phyloP scores from a whole-genome alignment of 2,329 filamentous ascomycete genomes.

The Pseudogymnoascus destructans region DNA sequence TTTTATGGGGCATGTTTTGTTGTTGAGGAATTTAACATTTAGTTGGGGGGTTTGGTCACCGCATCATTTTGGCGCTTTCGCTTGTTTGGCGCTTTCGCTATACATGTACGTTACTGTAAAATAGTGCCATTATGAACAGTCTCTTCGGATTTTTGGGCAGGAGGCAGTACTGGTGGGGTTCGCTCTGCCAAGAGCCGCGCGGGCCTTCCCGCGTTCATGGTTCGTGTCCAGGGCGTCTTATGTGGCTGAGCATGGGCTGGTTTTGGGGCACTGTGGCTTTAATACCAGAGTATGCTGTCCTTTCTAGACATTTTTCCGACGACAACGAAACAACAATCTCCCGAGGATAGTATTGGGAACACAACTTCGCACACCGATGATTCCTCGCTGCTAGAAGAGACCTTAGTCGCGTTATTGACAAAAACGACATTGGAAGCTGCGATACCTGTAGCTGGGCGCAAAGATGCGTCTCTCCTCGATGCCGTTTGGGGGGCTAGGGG shows the following conservation, averaged over 20 bases:
- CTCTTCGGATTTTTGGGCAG: neutral
- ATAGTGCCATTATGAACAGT: neutral
- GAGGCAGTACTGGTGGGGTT: neutral
- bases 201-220: neutral
- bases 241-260: neutral
- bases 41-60: too few species aligned
- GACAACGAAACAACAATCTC: neutral
- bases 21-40: too few species aligned
- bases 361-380: neutral
- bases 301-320: neutral
- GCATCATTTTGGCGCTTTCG: too few species aligned
- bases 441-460: neutral
- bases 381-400: neutral
- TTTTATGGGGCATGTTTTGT: too few species aligned
- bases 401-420: neutral
- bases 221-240: neutral
- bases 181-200: neutral
- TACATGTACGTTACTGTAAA: too few species aligned
- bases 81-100: too few species aligned
- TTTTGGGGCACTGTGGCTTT: neutral
- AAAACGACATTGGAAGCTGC: neutral
- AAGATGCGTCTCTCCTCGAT: conserved; percentile 4
- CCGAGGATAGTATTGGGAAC: neutral
- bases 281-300: conserved; percentile 5
- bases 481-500: neutral